Evolutionary conservation across 345 rosid genomes (phyloP).

Genomic region (Schrenkiella parvula): DNA sequence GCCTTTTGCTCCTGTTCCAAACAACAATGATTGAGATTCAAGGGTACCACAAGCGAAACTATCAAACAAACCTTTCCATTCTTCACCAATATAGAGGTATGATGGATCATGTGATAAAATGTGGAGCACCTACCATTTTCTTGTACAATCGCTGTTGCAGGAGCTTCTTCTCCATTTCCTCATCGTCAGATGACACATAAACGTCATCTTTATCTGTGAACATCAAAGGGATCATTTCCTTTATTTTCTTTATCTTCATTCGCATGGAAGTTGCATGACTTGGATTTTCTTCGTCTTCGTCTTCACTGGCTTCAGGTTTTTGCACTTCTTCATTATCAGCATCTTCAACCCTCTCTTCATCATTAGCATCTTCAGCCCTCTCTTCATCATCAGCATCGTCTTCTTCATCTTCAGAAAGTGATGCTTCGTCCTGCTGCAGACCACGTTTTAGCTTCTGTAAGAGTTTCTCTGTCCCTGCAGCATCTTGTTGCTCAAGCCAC

Average conservation of each 20-base stretch:
- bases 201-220: conserved; percentile 79
- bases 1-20: conserved; percentile 53
- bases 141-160: conserved; percentile 42
- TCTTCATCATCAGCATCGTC: conserved; percentile 40
- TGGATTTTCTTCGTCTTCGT: conserved; percentile 43
- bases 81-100: neutral
- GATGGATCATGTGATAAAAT: neutral
- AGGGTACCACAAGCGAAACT: neutral
- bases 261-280: conserved; percentile 43
- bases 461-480: conserved; percentile 75
- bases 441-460: conserved; percentile 65
- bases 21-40: conserved; percentile 13
- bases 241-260: conserved; percentile 60
- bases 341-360: conserved; percentile 39
- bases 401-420: conserved; percentile 45
- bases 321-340: conserved; percentile 43
- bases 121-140: conserved; percentile 59
- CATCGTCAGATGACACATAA: conserved; percentile 85
- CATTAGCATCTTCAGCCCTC: conserved; percentile 41
- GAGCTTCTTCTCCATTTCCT: conserved; percentile 59
- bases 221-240: conserved; percentile 85
- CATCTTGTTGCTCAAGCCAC: conserved; percentile 92
- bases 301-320: conserved; percentile 40
- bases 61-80: neutral
- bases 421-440: conserved; percentile 39